Conservation (phyloP, 2,329 filamentous ascomycete genomes). For the Clonostachys chloroleuca region DNA sequence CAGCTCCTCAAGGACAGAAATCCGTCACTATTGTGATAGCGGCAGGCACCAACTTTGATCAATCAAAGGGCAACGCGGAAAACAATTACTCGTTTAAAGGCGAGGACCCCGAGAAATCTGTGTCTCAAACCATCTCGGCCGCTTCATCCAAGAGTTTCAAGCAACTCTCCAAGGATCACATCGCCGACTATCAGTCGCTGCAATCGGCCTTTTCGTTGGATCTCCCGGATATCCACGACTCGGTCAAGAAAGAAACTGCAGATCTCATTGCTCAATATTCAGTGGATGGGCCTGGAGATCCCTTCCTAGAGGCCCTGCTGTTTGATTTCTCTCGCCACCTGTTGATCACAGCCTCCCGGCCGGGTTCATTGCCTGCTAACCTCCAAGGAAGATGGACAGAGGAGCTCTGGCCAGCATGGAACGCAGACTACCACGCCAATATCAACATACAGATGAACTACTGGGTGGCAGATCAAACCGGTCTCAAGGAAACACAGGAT, state of each 20-base stretch:
- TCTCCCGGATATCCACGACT: conserved; percentile 36
- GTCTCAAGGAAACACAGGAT: conserved; percentile 35
- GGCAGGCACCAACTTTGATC: conserved; percentile 43
- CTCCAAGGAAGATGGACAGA: conserved; percentile 53
- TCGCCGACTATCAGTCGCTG: conserved; percentile 33
- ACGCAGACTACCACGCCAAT: conserved; percentile 51
- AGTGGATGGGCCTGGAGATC: conserved; percentile 30
- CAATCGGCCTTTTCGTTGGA: conserved; percentile 31
- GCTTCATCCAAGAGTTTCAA: conserved; percentile 24
- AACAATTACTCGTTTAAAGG: conserved; percentile 42
- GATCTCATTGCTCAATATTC: conserved; percentile 29
- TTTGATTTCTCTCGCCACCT: conserved; percentile 51
- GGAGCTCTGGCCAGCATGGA: conserved; percentile 31
- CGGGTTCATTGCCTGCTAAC: conserved; percentile 47
- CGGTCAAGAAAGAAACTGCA: conserved; percentile 29
- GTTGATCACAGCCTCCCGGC: conserved; percentile 48
- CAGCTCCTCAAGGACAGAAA: conserved; percentile 10
- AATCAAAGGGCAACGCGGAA: conserved; percentile 37
- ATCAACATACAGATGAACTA: conserved; percentile 62
- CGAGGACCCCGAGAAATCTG: conserved; percentile 30
- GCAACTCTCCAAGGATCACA: conserved; percentile 24
- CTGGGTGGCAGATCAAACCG: conserved; percentile 50
- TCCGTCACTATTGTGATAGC: conserved; percentile 33
- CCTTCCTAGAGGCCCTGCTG: conserved; percentile 45
- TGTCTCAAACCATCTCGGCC: conserved; percentile 22